Evolutionary conservation across 1,139 yeast genomes (phyloP), one percentile per base, ranked within the genome.

Genomic region (Meyerozyma carpophila): DNA sequence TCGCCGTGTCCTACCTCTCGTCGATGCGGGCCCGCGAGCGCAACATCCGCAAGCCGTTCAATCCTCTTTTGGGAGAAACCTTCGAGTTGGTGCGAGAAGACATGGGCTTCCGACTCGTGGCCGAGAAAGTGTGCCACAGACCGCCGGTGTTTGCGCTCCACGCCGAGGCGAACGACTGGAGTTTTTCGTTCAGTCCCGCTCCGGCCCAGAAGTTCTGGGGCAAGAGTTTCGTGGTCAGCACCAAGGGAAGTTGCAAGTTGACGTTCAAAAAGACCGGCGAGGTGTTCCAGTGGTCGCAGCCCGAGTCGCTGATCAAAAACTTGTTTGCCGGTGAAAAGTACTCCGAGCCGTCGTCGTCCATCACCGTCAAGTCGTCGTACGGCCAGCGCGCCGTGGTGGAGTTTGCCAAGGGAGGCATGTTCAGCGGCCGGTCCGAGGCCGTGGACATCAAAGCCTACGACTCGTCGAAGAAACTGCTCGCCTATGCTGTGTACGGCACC

Each of bases 121-220:
- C 86, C 27, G 96, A 90, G 60, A 89, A 90, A 59, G 94, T 89
- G 13, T 63, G 77, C 40, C 96, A 90, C 56, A 76, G 86, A 43
- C 96, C 97, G 2, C 88, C 84, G 18, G 78, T 88, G 1, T 81
- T 88, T 68, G 96, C 96, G 1, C 72, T 84, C 36, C 83, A 79
- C 57, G 89, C 81, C 5, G 96, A 91, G 48, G 73, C 88, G 18
- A 63, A 67, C 9, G 65, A 74, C 27, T 93, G 98, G 98, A 78
- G 79, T n/a, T 68, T 89, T 41, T 75, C 77, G 39, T 88, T 82
- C 59, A 76, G 86, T 10, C 81, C 94, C 2, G 73, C 82, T 28
- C 98, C 98, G 0, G 77, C 80, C 27, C 97, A 91, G 56, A 90
- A 89, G 61, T 89, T 88, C 56, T 93, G 97, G 95, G 98, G 98